Base-by-base conservation (phyloP, 768 basidiomycete species). In the Rhodosporidiobolus sp. region DNA sequence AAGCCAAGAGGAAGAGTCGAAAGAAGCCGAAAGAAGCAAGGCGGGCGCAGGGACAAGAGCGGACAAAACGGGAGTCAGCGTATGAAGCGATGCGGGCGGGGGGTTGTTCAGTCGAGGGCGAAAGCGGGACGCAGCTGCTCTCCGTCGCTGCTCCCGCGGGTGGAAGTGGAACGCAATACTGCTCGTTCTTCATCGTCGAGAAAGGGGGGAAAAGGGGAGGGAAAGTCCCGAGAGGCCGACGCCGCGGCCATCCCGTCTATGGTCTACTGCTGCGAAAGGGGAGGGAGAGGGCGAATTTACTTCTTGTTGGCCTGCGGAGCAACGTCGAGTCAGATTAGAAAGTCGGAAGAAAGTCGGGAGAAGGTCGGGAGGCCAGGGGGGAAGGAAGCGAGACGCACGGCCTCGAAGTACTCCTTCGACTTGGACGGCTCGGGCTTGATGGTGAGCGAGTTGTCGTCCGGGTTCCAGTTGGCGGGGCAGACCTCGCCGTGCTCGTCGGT, bases 401-500 rank as follows among this genome's bases (percentile, higher is more conserved):
- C 90, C 91, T 94, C 75, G 69, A 63, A 65, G 72, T 68, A 70
- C 68, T 73, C 65, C 66, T 48, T 72, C 48, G 45, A 34, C 30
- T 28, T 59, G 7, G 63, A 24, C 11, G 60, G 71, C 57, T 69
- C 62, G 14, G 65, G 48, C 50, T 60, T 56, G 54, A 70, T 69
- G 20, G 65, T 72, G 34, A 60, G 61, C n/a, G 34, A 43, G 38
- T 70, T 16, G 22, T 9, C 9, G 14, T 55, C 54, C 22, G n/a
- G 43, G 63, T 65, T 52, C 63, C 63, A 95, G 82, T 91, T 91
- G 20, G 88, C 89, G 24, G 93, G 94, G 84, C 93, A 95, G 30
- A 94, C 93, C 80, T 96, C 92, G 34, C 94, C 94, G 79, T 92
- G 86, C 80, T 88, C 84, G 72, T 95, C 93, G 30, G 62, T 63